A percentile compares a stretch with the other conserved stretches of the same genome.
phyloP scores from a whole-genome alignment of 176 grass and related monocot species.

The Paspalum vaginatum region DNA sequence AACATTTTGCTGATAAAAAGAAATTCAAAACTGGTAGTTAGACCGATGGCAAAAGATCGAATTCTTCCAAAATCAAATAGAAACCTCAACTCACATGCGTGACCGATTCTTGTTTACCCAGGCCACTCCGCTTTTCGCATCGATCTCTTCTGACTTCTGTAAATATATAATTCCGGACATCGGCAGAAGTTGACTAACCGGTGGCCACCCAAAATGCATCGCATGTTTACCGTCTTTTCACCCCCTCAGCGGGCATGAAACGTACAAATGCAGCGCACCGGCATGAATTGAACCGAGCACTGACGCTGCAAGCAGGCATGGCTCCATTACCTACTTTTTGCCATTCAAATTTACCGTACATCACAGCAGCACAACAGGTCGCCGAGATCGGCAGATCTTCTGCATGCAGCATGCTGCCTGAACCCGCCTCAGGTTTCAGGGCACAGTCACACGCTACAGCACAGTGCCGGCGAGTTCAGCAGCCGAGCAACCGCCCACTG shows the following conservation, averaged over 20 bases:
- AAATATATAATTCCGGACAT: neutral
- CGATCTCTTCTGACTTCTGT: too few relatives aligned
- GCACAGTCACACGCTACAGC: neutral
- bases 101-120: too few relatives aligned
- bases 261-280: neutral
- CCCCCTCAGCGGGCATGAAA: neutral
- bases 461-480: neutral
- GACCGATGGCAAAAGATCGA: too few relatives aligned
- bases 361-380: neutral
- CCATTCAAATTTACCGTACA: neutral
- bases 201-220: slow-evolving; percentile 14
- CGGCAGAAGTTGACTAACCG: neutral
- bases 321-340: neutral
- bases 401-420: neutral
- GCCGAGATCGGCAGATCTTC: neutral
- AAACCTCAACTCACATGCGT: too few relatives aligned
- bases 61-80: too few relatives aligned
- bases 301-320: neutral
- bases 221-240: neutral
- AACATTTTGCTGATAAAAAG: too few relatives aligned
- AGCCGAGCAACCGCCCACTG: neutral
- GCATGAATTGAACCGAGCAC: neutral
- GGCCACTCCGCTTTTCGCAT: too few relatives aligned
- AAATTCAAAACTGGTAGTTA: too few relatives aligned
- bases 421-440: neutral